Conservation (phyloP, 106 monocot species). For the Allium cepa region DNA sequence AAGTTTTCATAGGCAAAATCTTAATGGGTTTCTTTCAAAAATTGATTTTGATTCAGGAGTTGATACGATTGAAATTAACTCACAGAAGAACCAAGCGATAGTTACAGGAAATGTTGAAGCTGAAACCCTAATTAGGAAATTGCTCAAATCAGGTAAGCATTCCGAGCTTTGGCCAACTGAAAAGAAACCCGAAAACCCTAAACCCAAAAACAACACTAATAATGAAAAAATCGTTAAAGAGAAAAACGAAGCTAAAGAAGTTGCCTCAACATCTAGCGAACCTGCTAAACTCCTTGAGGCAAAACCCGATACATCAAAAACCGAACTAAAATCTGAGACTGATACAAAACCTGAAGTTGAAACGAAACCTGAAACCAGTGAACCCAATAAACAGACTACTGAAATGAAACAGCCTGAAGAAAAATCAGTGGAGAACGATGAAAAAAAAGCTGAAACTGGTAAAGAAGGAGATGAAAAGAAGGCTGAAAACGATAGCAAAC, state of each 20-base stretch:
- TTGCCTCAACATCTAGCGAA: background rate
- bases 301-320: background rate
- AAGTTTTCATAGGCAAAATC: background rate
- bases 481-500: background rate
- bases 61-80: conserved; percentile 26
- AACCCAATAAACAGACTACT: too few relatives aligned
- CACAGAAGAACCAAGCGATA: conserved; percentile 45
- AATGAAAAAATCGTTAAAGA: conserved; percentile 4
- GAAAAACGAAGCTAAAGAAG: background rate
- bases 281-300: background rate
- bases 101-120: conserved; percentile 40
- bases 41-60: conserved; percentile 27
- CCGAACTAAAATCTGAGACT: background rate
- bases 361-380: too few relatives aligned
- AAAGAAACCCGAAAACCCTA: conserved; percentile 10
- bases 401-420: too few relatives aligned
- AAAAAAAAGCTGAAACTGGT: background rate
- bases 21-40: background rate
- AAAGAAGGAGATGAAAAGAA: background rate
- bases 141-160: conserved; percentile 54
- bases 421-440: too few relatives aligned
- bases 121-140: conserved; percentile 45
- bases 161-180: conserved; percentile 42
- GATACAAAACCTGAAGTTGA: background rate
- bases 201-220: background rate